Base-by-base conservation (phyloP, 2,329 filamentous ascomycete genomes). In the Calycina herbarum region DNA sequence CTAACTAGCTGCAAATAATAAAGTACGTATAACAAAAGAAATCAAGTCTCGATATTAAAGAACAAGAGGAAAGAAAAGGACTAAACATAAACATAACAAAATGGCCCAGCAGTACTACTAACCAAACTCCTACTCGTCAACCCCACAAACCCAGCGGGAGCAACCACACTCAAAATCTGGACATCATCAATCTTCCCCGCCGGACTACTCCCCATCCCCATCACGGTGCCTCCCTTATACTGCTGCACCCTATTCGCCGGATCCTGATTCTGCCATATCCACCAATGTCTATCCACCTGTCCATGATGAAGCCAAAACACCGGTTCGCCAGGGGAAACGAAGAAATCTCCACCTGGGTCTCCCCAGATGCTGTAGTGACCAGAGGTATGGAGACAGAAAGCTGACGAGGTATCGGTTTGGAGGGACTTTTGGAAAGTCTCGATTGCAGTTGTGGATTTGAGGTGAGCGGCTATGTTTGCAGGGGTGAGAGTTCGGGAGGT, bases 211-310 rank as follows among this genome's bases (percentile, higher is more conserved):
- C 60, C 15, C 17, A 63, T 51, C 40, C 64, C 64, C 67, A 68
- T 68, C 6, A 66, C 11, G 1, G 67, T 68, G 56, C 67, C 67
- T 13, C 67, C 67, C 38, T 66, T 65, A 35, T 68, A 67, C 40
- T 68, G 64, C 57, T 65, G 64, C 6, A 66, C 64, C 4, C 67
- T 59, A 33, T 64, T 66, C 13, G 59, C 66, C 6, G 67, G 66
- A 45, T 67, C 64, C 31, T 67, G 65, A 45, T 69, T 66, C 48
- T 69, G 67, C 67, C 67, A 69, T 24, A 69, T 66, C 67, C 67
- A 69, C 65, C 65, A 69, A 35, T 67, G 66, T 20, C 67, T 33
- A 64, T 69, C 67, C 2, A 69, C 57, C 51, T 69, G 67, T 4
- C 58, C 63, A 51, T 64, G 63, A 61, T 64, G 63, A 10, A 64